These are phyloP conservation scores for Mortierella sp. DNA, from an alignment of 371 early-diverging fungal species.

Conservation along the genomic window DNA sequence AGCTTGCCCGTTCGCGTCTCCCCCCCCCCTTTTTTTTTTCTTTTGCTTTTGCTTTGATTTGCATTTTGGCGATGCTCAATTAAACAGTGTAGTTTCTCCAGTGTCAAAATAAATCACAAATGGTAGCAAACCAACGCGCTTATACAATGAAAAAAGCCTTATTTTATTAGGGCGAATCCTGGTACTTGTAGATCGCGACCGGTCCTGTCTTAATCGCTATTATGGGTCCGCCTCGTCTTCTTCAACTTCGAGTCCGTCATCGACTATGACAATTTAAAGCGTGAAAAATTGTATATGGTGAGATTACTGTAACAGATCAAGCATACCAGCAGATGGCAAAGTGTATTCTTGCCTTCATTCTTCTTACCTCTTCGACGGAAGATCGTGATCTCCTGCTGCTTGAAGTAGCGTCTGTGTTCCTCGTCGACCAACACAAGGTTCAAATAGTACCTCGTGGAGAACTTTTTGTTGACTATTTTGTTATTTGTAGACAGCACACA, in stretches of 20 bases:
- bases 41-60: neutral
- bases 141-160: too few relatives aligned
- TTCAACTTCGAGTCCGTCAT: slow-evolving; percentile 58
- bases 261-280: slow-evolving; percentile 20
- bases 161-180: neutral
- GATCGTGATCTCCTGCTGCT: slow-evolving; percentile 93
- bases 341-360: neutral
- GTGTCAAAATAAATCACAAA: neutral
- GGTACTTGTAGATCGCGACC: neutral
- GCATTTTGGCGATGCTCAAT: neutral
- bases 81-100: neutral
- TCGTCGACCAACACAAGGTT: slow-evolving; percentile 96
- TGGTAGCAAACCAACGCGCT: neutral
- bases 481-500: neutral
- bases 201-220: neutral
- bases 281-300: neutral
- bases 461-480: slow-evolving; percentile 94
- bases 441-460: slow-evolving; percentile 92
- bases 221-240: slow-evolving; percentile 33
- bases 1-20: neutral
- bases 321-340: neutral
- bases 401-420: slow-evolving; percentile 94
- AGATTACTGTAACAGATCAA: neutral
- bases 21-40: neutral
- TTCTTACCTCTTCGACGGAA: slow-evolving; percentile 63